Base-by-base conservation (phyloP, 306 rosid species). In the Phaseolus lunatus region DNA sequence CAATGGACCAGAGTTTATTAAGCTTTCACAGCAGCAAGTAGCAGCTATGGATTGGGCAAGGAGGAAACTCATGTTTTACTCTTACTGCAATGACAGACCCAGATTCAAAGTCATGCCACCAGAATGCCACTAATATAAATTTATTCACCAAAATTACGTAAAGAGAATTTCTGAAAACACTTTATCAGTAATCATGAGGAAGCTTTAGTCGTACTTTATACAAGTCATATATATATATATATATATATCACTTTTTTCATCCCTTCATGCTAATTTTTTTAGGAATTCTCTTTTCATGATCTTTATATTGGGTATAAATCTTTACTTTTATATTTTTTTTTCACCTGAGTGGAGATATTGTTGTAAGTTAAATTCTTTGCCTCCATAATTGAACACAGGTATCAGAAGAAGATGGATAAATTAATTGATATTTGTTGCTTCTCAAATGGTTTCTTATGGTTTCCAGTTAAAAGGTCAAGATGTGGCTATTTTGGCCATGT, bases 1-100 rank as follows among this genome's bases (percentile, higher is more conserved):
- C 54, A 91, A 90, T 72, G 96, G 97, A 71, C 85, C 90, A 37
- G 89, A 92, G 72, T 90, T 92, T 49, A 79, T 81, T 15, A 86
- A 85, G 86, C 87, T 95, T 5, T 85, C 97, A 75, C 81, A 82
- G 49, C 88, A 89, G 65, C 98, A 95, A 66, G 62, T 75, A 9
- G 48, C 37, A 56, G 97, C 97, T 31, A 83, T 92, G 93, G 93
- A 88, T 69, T 95, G 98, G 98, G 97, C 97, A 13, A 95, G 98
- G 87, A 87, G 88, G 14, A 95, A 95, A 83, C 96, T 92, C 52
- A 88, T 95, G 98, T 90, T 95, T 73, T 95, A 95, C 85, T 95
- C 98, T 10, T 95, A 95, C 37, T 95, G 98, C 82, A 86, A 86
- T 81, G 97, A 95, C 63, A 77, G 45, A 45, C 24, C 81, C 31